These are phyloP conservation scores for Lasiodiplodia gonubiensis DNA, from an alignment of 2,329 filamentous ascomycete species.

Conservation along the genomic window DNA sequence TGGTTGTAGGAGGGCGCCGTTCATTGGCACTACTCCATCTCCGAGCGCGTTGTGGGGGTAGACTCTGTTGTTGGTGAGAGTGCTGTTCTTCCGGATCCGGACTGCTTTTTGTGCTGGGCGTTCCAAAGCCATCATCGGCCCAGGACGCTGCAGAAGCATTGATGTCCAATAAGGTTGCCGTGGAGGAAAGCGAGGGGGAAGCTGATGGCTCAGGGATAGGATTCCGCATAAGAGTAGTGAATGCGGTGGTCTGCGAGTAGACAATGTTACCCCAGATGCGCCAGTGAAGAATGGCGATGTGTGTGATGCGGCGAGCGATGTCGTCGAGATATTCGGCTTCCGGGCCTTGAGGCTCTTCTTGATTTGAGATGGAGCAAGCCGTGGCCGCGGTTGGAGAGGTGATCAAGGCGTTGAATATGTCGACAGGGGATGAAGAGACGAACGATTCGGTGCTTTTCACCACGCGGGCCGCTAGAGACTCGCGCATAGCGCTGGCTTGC, in stretches of 20 bases:
- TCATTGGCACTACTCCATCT: conserved; percentile 27
- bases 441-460: conserved; percentile 40
- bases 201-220: neutral
- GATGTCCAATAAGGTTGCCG: neutral
- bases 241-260: conserved; percentile 55
- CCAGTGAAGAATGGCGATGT: conserved; percentile 88
- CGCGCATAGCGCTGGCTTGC: conserved; percentile 41
- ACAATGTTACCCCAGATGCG: conserved; percentile 81
- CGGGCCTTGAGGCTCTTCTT: conserved; percentile 26
- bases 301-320: conserved; percentile 78
- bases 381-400: conserved; percentile 29
- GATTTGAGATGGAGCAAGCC: neutral
- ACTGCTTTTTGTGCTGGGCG: neutral
- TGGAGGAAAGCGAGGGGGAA: neutral
- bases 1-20: conserved; percentile 6
- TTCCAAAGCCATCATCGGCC: conserved; percentile 19
- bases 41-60: neutral
- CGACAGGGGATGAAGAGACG: conserved; percentile 46
- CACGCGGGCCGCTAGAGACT: conserved; percentile 37
- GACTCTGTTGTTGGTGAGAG: neutral
- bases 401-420: conserved; percentile 52
- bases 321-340: conserved; percentile 58
- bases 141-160: conserved; percentile 17
- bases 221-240: conserved; percentile 24
- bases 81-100: conserved; percentile 14